A percentile compares a stretch with the other conserved stretches of the same genome.
These are phyloP conservation scores for Obelidium mucronatum DNA, from an alignment of 192 early-diverging fungal genomes.

Conservation along the genomic window DNA sequence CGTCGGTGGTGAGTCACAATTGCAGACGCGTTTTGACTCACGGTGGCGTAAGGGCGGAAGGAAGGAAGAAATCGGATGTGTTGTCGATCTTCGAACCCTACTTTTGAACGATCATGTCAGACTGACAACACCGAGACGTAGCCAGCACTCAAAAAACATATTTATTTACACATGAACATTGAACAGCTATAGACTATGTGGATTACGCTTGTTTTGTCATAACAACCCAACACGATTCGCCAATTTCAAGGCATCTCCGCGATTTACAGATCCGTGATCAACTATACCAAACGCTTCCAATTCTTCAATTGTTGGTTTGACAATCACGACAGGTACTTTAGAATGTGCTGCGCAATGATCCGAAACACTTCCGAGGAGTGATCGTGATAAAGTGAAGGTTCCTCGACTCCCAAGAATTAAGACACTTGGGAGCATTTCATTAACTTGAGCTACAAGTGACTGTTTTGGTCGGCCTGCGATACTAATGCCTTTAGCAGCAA, in stretches of 20 bases:
- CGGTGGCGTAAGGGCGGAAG: no score
- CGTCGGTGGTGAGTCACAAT: no score
- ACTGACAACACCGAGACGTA: no score
- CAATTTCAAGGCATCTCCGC: background rate
- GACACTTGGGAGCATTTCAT: background rate
- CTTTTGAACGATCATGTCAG: no score
- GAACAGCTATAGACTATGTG: no score
- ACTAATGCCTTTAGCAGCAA: background rate
- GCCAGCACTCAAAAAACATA: no score
- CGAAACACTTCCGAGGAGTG: background rate
- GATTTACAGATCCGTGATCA: background rate
- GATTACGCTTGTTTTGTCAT: no score
- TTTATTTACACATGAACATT: no score
- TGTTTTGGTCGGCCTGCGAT: background rate
- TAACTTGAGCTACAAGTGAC: background rate
- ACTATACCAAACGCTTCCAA: background rate
- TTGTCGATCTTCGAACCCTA: no score
- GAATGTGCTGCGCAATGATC: background rate
- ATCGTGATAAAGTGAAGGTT: background rate
- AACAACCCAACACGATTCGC: background rate
- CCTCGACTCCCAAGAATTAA: background rate
- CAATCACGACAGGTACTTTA: background rate
- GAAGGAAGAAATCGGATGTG: no score
- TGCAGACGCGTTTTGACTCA: no score
- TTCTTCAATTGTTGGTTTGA: background rate